Evolutionary conservation across 2,329 filamentous ascomycete genomes (phyloP), one percentile per base, ranked within the genome.

Genomic region (Penicillium sp.): DNA sequence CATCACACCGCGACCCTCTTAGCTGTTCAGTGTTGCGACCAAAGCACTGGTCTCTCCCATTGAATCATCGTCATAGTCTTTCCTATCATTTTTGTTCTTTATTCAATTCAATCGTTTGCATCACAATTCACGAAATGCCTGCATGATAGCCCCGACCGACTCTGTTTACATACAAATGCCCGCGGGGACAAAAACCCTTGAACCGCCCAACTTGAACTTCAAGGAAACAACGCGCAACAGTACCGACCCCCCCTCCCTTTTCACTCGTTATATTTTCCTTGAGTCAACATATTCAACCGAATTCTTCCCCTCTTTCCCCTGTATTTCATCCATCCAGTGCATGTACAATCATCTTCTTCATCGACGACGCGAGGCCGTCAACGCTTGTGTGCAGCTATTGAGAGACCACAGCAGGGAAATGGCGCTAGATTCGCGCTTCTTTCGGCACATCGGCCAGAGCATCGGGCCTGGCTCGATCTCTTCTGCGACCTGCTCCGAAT

Each of bases 401-500:
- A 67, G 56, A 51, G 58, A 65, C 38, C 57, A 60, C 46, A 66
- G 62, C 54, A 65, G 63, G 63, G 65, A 69, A 47, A 73, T 73
- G 71, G 64, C 70, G 50, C 60, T 72, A 49, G 70, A 73, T 52
- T 59, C 67, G 53, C 69, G 69, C 49, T 71, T 72, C 49, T 73
- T 68, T 55, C 63, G 64, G 49, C 63, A 66, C 49, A 56, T 67
- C 54, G 60, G 61, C 53, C 60, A 64, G 39, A 47, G 53, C 46
- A 37, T 53, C 25, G 64, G 62, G 13, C 63, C 64, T 49, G 63
- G 66, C 42, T 71, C 68, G 42, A 66, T 64, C 46, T 66, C 63
- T 15, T 71, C 68, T 24, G 57, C 60, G 42, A 65, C 62, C 8
- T 64, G 63, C 6, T 67, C 67, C 51, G 67, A 66, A 8, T 47